phyloP scores from a whole-genome alignment of 78 protist species.

The Protostelium mycophagum region DNA sequence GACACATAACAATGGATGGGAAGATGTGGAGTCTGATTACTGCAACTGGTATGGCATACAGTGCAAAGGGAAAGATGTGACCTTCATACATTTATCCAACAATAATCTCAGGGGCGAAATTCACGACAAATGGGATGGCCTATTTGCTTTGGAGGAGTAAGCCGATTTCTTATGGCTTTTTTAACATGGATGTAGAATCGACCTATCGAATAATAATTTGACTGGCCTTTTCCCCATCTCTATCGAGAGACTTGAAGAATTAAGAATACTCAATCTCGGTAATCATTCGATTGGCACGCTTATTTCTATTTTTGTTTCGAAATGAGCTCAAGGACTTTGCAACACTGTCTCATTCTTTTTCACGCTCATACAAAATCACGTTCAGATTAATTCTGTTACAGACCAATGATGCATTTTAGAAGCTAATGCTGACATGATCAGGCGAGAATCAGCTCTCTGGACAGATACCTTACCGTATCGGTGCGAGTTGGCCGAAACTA shows the following conservation, averaged over 20 bases:
- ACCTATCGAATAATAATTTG: background rate
- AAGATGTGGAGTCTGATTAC: background rate
- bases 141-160: background rate
- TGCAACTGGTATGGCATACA: background rate
- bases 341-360: too few relatives aligned
- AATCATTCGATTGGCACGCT: background rate
- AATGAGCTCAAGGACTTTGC: too few relatives aligned
- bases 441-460: background rate
- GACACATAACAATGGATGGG: background rate
- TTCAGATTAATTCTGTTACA: too few relatives aligned
- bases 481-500: background rate
- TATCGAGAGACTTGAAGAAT: background rate
- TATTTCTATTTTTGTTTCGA: too few relatives aligned
- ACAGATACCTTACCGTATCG: background rate
- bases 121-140: background rate
- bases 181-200: too few relatives aligned
- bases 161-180: background rate
- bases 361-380: too few relatives aligned
- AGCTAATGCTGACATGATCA: background rate
- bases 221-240: background rate
- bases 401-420: too few relatives aligned
- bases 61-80: background rate
- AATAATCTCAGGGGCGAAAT: background rate
- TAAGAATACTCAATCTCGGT: background rate
- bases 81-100: background rate